Conservation (phyloP, 2,329 filamentous ascomycete species). For the Arachnomyces sp. region DNA sequence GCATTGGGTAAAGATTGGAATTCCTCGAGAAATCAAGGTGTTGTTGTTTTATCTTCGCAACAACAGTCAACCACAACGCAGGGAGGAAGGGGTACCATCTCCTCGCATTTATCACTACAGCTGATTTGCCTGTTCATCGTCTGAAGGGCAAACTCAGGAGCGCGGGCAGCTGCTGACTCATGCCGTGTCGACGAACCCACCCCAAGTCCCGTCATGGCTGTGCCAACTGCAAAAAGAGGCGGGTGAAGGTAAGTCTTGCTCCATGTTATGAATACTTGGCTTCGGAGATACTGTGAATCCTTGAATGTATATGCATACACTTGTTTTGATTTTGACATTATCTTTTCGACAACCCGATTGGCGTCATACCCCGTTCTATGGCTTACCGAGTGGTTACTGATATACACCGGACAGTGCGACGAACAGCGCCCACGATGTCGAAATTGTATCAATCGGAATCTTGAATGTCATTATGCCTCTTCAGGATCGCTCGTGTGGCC, state of each 20-base stretch:
- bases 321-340: no score
- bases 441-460: conserved; percentile 30
- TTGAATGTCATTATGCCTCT: conserved; percentile 23
- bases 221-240: conserved; percentile 32
- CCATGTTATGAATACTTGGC: neutral
- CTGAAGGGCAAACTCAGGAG: no score
- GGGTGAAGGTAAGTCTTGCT: conserved; percentile 29
- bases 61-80: no score
- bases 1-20: no score
- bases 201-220: conserved; percentile 37
- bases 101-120: neutral
- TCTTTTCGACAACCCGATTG: neutral
- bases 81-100: neutral
- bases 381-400: neutral
- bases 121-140: neutral
- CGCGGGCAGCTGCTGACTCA: conserved; percentile 15
- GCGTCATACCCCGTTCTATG: neutral
- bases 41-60: no score
- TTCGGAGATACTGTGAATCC: no score
- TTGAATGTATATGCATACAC: no score
- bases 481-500: conserved; percentile 15
- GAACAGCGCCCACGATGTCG: conserved; percentile 32
- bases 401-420: conserved; percentile 24
- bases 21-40: no score
- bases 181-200: conserved; percentile 33